These are phyloP conservation scores for Phytopythium kandeliae DNA, from an alignment of 352 stramenopile genomes.

Conservation along the genomic window DNA sequence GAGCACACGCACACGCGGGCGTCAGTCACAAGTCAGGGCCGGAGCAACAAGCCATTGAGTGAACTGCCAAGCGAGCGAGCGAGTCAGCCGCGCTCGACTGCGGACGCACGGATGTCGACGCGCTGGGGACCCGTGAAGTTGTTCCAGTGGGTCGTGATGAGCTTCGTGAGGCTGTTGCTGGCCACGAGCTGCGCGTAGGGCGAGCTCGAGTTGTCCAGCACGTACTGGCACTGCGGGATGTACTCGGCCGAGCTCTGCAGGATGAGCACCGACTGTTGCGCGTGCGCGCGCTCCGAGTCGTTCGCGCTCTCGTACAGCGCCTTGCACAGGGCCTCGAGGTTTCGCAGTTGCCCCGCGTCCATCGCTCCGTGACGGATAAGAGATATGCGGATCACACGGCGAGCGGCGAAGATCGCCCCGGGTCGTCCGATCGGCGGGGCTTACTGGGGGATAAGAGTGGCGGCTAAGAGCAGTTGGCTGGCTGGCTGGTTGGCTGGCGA, in stretches of 20 bases:
- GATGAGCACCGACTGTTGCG: slow-evolving; percentile 80
- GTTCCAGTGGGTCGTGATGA: slow-evolving; percentile 97
- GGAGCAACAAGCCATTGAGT: not conserved
- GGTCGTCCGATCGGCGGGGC: not conserved
- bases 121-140: slow-evolving; percentile 82
- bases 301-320: slow-evolving; percentile 76
- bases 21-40: too few relatives aligned
- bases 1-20: too few relatives aligned
- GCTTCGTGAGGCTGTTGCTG: slow-evolving; percentile 94
- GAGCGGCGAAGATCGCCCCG: not conserved
- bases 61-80: too few relatives aligned
- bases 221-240: slow-evolving; percentile 98
- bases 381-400: too few relatives aligned
- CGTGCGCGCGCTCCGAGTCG: slow-evolving; percentile 62
- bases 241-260: slow-evolving; percentile 93
- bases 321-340: slow-evolving; percentile 76
- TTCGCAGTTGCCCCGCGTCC: slow-evolving; percentile 73
- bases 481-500: not conserved
- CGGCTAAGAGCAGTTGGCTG: not conserved
- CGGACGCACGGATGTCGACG: slow-evolving; percentile 89
- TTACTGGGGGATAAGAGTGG: not conserved
- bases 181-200: slow-evolving; percentile 96
- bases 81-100: not conserved
- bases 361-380: slow-evolving; percentile 16
- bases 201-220: slow-evolving; percentile 95